Conservation (phyloP, 371 early-diverging fungal genomes). For the Blakeslea trispora region DNA sequence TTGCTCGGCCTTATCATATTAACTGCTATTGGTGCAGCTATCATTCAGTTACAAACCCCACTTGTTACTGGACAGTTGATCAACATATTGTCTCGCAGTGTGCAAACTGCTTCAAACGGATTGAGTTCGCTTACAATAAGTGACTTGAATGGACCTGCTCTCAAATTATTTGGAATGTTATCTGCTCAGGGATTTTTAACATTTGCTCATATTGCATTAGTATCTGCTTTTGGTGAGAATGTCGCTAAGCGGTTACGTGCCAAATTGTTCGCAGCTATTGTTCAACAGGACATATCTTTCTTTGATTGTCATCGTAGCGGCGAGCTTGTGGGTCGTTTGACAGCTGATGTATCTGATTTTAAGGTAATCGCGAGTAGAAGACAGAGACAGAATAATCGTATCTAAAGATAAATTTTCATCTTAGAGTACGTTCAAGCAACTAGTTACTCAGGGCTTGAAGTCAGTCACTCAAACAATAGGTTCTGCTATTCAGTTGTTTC, state of each 20-base stretch:
- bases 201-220: constrained; percentile 72
- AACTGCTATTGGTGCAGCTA: constrained; percentile 68
- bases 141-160: constrained; percentile 54
- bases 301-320: constrained; percentile 71
- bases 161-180: constrained; percentile 57
- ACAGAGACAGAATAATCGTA: not conserved
- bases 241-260: constrained; percentile 60
- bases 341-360: constrained; percentile 74
- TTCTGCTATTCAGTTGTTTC: constrained; percentile 63
- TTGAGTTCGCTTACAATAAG: constrained; percentile 29
- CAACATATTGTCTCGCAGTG: constrained; percentile 59
- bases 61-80: constrained; percentile 75
- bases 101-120: constrained; percentile 25
- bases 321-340: constrained; percentile 67
- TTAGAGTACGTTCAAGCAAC: constrained; percentile 70
- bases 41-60: constrained; percentile 70
- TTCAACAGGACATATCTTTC: constrained; percentile 72
- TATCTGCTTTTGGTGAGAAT: constrained; percentile 73
- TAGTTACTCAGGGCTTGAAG: constrained; percentile 74
- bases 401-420: not conserved
- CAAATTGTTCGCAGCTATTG: constrained; percentile 57
- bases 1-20: constrained; percentile 55
- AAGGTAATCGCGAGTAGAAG: constrained; percentile 38
- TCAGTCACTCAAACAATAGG: constrained; percentile 71
- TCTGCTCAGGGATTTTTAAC: constrained; percentile 71